phyloP scores from a whole-genome alignment of 2,329 filamentous ascomycete genomes.

The Curvularia spicifera region DNA sequence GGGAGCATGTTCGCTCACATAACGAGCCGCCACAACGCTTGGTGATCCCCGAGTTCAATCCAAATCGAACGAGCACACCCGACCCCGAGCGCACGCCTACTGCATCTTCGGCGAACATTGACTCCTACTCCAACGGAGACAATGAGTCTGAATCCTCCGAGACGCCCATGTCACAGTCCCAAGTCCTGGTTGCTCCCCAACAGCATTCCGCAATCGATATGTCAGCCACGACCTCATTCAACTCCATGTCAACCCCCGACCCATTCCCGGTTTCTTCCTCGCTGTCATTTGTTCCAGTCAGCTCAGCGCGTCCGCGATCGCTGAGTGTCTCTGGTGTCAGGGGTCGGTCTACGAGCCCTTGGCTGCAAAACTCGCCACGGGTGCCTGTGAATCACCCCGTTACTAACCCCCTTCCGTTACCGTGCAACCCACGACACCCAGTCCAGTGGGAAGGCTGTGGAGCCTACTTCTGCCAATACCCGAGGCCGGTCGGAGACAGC shows the following conservation, averaged over 20 bases:
- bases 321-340: slow-evolving; percentile 48
- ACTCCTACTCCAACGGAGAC: slow-evolving; percentile 31
- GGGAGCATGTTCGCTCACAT: slow-evolving; percentile 48
- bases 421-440: slow-evolving; percentile 50
- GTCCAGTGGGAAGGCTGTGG: slow-evolving; percentile 55
- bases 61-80: slow-evolving; percentile 32
- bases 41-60: slow-evolving; percentile 48
- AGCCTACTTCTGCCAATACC: slow-evolving; percentile 51
- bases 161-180: slow-evolving; percentile 45
- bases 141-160: slow-evolving; percentile 39
- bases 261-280: slow-evolving; percentile 33
- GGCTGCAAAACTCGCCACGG: slow-evolving; percentile 35
- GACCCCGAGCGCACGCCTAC: slow-evolving; percentile 36
- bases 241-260: slow-evolving; percentile 32
- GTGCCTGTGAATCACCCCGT: slow-evolving; percentile 36
- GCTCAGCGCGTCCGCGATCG: slow-evolving; percentile 47
- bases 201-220: slow-evolving; percentile 36
- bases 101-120: slow-evolving; percentile 30
- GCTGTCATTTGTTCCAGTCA: slow-evolving; percentile 41
- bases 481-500: slow-evolving; percentile 48
- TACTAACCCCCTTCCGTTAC: slow-evolving; percentile 45
- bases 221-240: slow-evolving; percentile 38
- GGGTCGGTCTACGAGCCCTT: slow-evolving; percentile 38
- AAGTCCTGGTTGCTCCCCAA: slow-evolving; percentile 38
- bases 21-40: slow-evolving; percentile 42